Evolutionary conservation across 1,284 basidiomycete genomes (phyloP), one percentile per base, ranked within the genome.

Genomic region (Moesziomyces sp.): DNA sequence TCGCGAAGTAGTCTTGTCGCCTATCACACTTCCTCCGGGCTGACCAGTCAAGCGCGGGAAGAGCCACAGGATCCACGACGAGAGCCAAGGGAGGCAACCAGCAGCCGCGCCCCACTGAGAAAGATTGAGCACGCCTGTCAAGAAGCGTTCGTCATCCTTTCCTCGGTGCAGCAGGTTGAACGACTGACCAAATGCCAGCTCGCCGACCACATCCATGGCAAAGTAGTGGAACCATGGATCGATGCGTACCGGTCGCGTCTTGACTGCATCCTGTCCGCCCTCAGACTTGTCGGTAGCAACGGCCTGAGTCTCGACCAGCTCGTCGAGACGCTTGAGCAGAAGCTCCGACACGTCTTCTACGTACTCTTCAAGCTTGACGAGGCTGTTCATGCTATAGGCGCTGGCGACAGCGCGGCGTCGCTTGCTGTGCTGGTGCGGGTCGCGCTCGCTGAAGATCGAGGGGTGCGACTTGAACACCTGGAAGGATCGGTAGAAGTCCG

Each of bases 151-250:
- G 16, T 67, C 68, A 19, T 76, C 69, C 18, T 44, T 60, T 3
- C 69, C 74, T 6, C 67, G 40, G 28, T 76, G 48, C n/a, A 76
- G 55, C 13, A 76, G 58, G 23, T 73, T 67, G 43, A 73, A 76
- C 5, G 63, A 63, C 38, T 66, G 64, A 8, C 74, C 74, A 34
- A 76, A 76, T 9, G 76, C 76, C 23, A 80, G 60, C 44, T 80
- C 72, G 11, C 77, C 76, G 2, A 80, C 76, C 5, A 73, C 74
- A 34, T 80, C 78, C 71, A 78, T 79, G 23, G 77, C 77, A 53
- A 78, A 79, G 55, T 53, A 80, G 50, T 75, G 73, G 51, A 79
- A 71, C 67, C 76, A 74, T 5, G 69, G 62, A 46, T 74, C 71
- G 19, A 80, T 40, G 38, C 65, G 49, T n/a, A 77, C 61, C 11